These are phyloP conservation scores for Pulveroboletus sp. DNA, from an alignment of 768 basidiomycete genomes.

Conservation along the genomic window DNA sequence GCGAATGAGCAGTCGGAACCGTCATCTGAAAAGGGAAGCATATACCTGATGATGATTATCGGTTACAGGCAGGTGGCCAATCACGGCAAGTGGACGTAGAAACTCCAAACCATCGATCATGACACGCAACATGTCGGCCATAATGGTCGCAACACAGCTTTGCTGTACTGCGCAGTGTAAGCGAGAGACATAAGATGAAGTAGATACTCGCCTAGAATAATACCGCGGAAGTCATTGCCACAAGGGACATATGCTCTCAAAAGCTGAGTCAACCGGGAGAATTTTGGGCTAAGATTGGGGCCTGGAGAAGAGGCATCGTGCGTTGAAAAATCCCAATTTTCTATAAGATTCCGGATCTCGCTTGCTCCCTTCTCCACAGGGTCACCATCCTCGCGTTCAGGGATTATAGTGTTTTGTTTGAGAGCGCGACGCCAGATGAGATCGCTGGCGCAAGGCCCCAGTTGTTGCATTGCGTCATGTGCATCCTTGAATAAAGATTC, in stretches of 20 bases:
- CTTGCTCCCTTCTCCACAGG: constrained; percentile 20
- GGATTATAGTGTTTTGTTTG: constrained; percentile 33
- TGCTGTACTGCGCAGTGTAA: constrained; percentile 45
- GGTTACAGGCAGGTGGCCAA: constrained; percentile 33
- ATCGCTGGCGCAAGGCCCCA: constrained; percentile 70
- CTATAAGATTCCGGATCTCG: constrained; percentile 40
- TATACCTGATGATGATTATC: constrained; percentile 35
- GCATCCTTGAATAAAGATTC: constrained; percentile 46
- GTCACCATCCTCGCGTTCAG: constrained; percentile 37
- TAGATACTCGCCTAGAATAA: constrained; percentile 56
- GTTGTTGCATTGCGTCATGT: constrained; percentile 44
- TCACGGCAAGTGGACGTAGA: constrained; percentile 52
- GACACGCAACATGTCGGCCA: constrained; percentile 57
- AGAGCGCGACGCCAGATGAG: constrained; percentile 62
- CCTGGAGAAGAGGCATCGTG: constrained; percentile 54
- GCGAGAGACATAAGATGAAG: constrained; percentile 33
- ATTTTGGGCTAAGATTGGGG: constrained; percentile 71
- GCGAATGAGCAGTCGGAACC: constrained; percentile 5
- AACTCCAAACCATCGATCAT: constrained; percentile 50
- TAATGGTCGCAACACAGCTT: constrained; percentile 50
- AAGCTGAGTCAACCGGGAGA: constrained; percentile 56
- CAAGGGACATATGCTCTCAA: constrained; percentile 53
- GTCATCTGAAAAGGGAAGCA: neutral
- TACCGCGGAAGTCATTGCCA: constrained; percentile 60
- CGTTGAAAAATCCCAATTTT: constrained; percentile 62